Conservation (phyloP, 1,139 yeast genomes). For the Suhomyces kunorum region DNA sequence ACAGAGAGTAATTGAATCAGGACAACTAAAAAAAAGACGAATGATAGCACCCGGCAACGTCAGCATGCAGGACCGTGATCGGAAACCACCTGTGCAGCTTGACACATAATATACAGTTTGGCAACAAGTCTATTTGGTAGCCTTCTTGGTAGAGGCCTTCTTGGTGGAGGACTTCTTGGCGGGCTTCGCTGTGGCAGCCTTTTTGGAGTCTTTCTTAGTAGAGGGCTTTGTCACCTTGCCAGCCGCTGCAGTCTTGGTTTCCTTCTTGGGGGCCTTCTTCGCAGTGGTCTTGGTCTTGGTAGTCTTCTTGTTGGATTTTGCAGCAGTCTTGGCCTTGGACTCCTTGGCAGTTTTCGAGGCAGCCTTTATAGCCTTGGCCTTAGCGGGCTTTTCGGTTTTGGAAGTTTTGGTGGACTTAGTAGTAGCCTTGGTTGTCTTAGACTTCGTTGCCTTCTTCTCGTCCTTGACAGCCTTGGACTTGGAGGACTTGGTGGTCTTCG, state of each 20-base stretch:
- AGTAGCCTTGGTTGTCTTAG: conserved; percentile 18
- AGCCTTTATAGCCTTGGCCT: conserved; percentile 13
- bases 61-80: conserved; percentile 4
- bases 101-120: conserved; percentile 9
- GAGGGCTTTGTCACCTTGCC: conserved; percentile 12
- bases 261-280: conserved; percentile 14
- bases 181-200: conserved; percentile 5
- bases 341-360: conserved; percentile 5
- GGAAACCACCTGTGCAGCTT: conserved; percentile 1
- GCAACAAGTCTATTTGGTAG: conserved; percentile 4
- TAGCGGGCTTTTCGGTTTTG: conserved; percentile 26
- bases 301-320: not conserved
- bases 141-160: conserved; percentile 5
- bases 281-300: conserved; percentile 6
- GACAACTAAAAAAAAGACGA: conserved; percentile 3
- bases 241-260: conserved; percentile 10
- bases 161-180: conserved; percentile 5
- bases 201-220: conserved; percentile 13
- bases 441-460: conserved; percentile 17
- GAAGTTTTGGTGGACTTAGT: conserved; percentile 15
- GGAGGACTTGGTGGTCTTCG: too few relatives aligned
- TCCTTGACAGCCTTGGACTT: conserved; percentile 10
- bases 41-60: conserved; percentile 5
- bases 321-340: conserved; percentile 1
- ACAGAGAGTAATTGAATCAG: conserved; percentile 12